These are phyloP conservation scores for Tanacetum coccineum DNA, from an alignment of 129 eudicot species.

Conservation along the genomic window DNA sequence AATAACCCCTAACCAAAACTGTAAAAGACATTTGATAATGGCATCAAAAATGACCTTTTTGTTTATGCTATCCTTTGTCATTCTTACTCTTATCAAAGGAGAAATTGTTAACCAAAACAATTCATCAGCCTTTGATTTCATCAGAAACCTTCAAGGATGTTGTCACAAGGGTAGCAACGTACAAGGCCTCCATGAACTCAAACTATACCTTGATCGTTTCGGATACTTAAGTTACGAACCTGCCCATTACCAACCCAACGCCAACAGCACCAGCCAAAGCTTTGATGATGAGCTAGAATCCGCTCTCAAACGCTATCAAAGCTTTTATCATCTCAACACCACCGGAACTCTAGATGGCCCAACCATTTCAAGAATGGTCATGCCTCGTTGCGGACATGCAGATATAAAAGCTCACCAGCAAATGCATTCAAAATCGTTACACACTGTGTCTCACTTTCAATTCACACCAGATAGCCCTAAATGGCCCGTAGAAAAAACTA, in stretches of 20 bases:
- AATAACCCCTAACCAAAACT: no score
- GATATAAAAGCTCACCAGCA: neutral
- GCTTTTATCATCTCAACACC: conserved; percentile 2
- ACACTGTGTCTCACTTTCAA: neutral
- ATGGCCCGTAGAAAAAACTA: neutral
- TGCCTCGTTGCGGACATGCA: conserved; percentile 14
- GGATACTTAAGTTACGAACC: conserved; percentile 15
- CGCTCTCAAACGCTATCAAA: conserved; percentile 16
- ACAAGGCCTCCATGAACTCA: conserved; percentile 6
- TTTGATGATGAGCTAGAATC: conserved; percentile 20
- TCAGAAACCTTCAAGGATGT: conserved; percentile 10
- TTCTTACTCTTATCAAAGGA: neutral
- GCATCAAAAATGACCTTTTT: neutral
- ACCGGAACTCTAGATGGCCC: conserved; percentile 7
- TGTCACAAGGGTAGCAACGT: neutral
- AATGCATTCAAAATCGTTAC: neutral
- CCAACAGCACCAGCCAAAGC: neutral
- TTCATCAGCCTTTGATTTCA: conserved; percentile 2
- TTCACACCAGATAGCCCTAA: neutral
- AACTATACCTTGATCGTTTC: conserved; percentile 17
- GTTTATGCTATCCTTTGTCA: neutral
- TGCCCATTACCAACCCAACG: neutral
- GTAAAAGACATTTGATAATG: neutral
- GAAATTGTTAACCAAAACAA: neutral
- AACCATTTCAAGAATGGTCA: conserved; percentile 6